Percentiles rank a stretch among this genome's conserved stretches.
Conservation (phyloP, 192 early-diverging fungal species). For the Allomyces macrogynus region DNA sequence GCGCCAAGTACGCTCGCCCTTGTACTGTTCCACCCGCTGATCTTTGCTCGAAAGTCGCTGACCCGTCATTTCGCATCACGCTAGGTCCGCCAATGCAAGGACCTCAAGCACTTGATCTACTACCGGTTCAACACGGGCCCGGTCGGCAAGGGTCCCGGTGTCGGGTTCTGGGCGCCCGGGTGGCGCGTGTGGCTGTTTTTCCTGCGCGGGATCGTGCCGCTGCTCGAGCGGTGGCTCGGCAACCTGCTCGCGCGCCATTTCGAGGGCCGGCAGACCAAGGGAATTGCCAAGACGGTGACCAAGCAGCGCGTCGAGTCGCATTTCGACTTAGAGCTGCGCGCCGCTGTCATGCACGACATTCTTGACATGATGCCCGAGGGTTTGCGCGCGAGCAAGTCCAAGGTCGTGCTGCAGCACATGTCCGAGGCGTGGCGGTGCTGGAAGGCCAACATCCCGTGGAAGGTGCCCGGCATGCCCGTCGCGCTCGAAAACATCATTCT, state of each 20-base stretch:
- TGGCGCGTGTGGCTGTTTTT: conserved; percentile 99
- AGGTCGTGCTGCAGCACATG: conserved; percentile 88
- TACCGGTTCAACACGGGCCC: conserved; percentile 87
- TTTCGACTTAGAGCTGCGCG: conserved; percentile 92
- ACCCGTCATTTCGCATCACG: conserved; percentile 2
- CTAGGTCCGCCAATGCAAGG: conserved; percentile 35
- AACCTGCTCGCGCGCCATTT: conserved; percentile 97
- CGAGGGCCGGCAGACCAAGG: conserved; percentile 90
- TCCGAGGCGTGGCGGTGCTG: conserved; percentile 87
- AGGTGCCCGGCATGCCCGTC: conserved; percentile 91
- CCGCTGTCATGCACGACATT: conserved; percentile 97
- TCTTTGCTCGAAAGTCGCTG: conserved; percentile 1
- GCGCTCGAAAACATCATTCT: conserved; percentile 98
- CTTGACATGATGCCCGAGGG: conserved; percentile 99
- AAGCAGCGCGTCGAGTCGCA: conserved; percentile 98
- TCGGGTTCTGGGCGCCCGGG: conserved; percentile 96
- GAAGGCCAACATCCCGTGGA: conserved; percentile 99
- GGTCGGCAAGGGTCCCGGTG: conserved; percentile 94
- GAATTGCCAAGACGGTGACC: conserved; percentile 93
- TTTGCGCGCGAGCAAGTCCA: conserved; percentile 87
- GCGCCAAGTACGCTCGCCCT: conserved; percentile 35
- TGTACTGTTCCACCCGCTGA: conserved; percentile 3
- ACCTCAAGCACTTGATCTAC: conserved; percentile 87
- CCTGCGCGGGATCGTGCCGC: conserved; percentile 90
- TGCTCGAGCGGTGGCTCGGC: conserved; percentile 95